These are phyloP conservation scores for Botrytis porri DNA, from an alignment of 2,329 filamentous ascomycete genomes.

Conservation along the genomic window DNA sequence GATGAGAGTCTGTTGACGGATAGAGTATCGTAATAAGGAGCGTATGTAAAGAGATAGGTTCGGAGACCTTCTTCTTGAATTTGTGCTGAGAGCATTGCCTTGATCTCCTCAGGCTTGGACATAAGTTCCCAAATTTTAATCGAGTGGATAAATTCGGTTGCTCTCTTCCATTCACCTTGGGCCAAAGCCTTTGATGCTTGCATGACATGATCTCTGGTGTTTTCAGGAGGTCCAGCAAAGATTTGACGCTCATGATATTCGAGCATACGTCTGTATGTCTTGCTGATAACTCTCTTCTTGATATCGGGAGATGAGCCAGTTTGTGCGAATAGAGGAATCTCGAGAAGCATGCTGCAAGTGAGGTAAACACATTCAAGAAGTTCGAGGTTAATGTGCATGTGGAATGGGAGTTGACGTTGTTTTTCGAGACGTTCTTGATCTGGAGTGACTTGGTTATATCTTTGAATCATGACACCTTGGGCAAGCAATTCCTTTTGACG, in stretches of 20 bases:
- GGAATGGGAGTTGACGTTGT: slow-evolving; percentile 96
- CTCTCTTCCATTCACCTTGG: slow-evolving; percentile 98
- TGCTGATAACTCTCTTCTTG: slow-evolving; percentile 97
- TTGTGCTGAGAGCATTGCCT: slow-evolving; percentile 94
- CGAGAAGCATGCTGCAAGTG: slow-evolving; percentile 97
- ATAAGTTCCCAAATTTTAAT: slow-evolving; percentile 99
- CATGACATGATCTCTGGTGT: slow-evolving; percentile 98
- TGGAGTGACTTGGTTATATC: slow-evolving; percentile 91
- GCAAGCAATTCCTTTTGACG: slow-evolving; percentile 97
- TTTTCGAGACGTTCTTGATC: slow-evolving; percentile 97
- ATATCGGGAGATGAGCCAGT: slow-evolving; percentile 95
- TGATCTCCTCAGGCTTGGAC: slow-evolving; percentile 88
- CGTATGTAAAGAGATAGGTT: slow-evolving; percentile 99
- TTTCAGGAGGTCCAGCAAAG: slow-evolving; percentile 97
- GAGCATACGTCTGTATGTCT: slow-evolving; percentile 98
- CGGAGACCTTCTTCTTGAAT: slow-evolving; percentile 98
- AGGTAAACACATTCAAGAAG: slow-evolving; percentile 97
- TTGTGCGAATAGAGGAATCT: slow-evolving; percentile 95
- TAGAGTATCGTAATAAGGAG: slow-evolving; percentile 97
- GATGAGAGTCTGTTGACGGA: slow-evolving; percentile 77
- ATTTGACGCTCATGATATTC: slow-evolving; percentile 99
- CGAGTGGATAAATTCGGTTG: slow-evolving; percentile 85
- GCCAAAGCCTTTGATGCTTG: slow-evolving; percentile 96
- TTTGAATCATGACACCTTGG: slow-evolving; percentile 97
- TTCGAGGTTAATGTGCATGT: slow-evolving; percentile 99